Evolutionary conservation across 2,329 filamentous ascomycete genomes (phyloP).

Genomic region (Trichophyton rubrum): DNA sequence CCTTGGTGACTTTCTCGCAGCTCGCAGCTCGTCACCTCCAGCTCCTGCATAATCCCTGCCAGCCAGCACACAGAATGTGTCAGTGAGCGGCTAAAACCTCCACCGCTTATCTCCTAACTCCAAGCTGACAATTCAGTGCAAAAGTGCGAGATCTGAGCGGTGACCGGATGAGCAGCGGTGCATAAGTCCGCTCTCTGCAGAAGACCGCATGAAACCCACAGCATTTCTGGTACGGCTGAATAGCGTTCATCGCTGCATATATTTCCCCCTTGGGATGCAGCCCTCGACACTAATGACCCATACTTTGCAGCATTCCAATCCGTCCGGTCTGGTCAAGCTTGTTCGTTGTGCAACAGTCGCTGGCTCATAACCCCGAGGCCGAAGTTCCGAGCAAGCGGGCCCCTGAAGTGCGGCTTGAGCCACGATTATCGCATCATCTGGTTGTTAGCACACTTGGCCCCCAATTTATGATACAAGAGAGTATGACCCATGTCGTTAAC

Average conservation of each 20-base stretch:
- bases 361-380: not conserved
- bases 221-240: not conserved
- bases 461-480: not conserved
- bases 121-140: not conserved
- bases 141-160: not conserved
- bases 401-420: not conserved
- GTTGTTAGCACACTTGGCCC: not conserved
- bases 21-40: not conserved
- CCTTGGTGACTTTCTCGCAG: not conserved
- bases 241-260: not conserved
- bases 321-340: not conserved
- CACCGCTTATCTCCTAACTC: slow-evolving; percentile 3
- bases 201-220: not conserved
- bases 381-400: not conserved
- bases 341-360: not conserved
- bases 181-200: not conserved
- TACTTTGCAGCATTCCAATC: not conserved
- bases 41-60: not conserved
- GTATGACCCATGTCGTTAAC: too few species aligned
- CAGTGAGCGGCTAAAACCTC: not conserved
- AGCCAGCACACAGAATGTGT: not conserved
- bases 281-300: too few species aligned
- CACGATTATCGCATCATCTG: not conserved
- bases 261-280: not conserved
- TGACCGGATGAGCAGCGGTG: not conserved